These are phyloP conservation scores for Scedosporium boydii DNA, from an alignment of 2,329 filamentous ascomycete species.

Conservation along the genomic window DNA sequence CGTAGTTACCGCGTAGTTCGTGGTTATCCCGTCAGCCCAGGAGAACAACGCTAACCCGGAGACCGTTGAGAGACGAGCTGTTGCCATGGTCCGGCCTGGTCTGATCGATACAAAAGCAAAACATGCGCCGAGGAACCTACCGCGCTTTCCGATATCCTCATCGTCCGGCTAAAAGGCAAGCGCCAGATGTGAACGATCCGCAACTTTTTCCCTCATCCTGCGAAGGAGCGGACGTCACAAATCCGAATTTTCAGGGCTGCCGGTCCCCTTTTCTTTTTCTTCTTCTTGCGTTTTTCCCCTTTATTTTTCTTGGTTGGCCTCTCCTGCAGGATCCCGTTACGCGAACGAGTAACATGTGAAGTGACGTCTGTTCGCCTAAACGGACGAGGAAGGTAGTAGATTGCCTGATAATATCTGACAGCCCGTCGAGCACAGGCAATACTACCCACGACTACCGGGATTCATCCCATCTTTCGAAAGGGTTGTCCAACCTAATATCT, in stretches of 20 bases:
- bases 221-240: not conserved
- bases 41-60: too few species aligned
- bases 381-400: not conserved
- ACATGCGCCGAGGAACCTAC: not conserved
- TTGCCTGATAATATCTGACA: not conserved
- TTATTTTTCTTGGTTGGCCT: not conserved
- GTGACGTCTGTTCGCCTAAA: not conserved
- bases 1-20: too few species aligned
- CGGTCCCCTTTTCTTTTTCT: not conserved
- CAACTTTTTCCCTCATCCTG: not conserved
- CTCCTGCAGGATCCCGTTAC: not conserved
- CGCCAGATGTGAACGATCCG: not conserved
- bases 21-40: too few species aligned
- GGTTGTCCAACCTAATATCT: conserved; percentile 3
- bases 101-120: not conserved
- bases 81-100: not conserved
- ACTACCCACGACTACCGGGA: not conserved
- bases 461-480: not conserved
- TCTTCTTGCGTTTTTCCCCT: not conserved
- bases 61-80: not conserved
- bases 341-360: not conserved
- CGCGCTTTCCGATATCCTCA: not conserved
- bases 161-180: not conserved
- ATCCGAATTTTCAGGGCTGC: not conserved
- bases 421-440: not conserved